These are phyloP conservation scores for Zelopaecilomyces penicillatus DNA, from an alignment of 2,329 filamentous ascomycete genomes.

Conservation along the genomic window DNA sequence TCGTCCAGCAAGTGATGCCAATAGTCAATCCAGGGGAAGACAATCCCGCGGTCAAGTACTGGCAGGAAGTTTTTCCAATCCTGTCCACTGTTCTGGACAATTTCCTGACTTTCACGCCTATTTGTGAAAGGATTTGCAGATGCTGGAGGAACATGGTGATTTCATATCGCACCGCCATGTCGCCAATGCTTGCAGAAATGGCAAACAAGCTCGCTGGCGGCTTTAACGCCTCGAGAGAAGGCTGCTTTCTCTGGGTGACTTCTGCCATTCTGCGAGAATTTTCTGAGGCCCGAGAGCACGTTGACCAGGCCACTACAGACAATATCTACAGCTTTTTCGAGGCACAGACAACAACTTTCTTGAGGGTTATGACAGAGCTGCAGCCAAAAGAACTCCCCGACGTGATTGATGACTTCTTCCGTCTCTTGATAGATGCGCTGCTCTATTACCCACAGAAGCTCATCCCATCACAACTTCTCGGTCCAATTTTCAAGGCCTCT, in stretches of 20 bases:
- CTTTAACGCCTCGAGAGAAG: slow-evolving; percentile 79
- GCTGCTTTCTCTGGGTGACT: slow-evolving; percentile 98
- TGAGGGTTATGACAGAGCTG: slow-evolving; percentile 80
- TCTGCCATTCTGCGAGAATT: slow-evolving; percentile 93
- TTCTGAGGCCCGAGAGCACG: slow-evolving; percentile 78
- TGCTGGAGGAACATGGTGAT: slow-evolving; percentile 98
- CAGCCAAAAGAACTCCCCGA: slow-evolving; percentile 65
- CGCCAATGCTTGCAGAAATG: slow-evolving; percentile 73
- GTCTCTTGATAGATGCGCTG: slow-evolving; percentile 81
- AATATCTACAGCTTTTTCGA: slow-evolving; percentile 94
- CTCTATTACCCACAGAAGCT: slow-evolving; percentile 86
- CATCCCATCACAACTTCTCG: slow-evolving; percentile 68
- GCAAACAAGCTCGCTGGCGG: slow-evolving; percentile 82
- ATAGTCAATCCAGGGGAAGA: slow-evolving; percentile 62
- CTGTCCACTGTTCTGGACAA: slow-evolving; percentile 79
- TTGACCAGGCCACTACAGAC: slow-evolving; percentile 72
- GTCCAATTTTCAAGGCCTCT: slow-evolving; percentile 78
- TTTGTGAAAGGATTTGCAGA: slow-evolving; percentile 86
- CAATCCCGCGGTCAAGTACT: slow-evolving; percentile 92
- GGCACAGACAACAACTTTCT: slow-evolving; percentile 80
- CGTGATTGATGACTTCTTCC: slow-evolving; percentile 95
- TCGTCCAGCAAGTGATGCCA: slow-evolving; percentile 70
- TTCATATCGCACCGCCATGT: slow-evolving; percentile 84
- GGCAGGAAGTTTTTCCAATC: slow-evolving; percentile 85
- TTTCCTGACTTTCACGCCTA: slow-evolving; percentile 77